Evolutionary conservation across 768 basidiomycete genomes (phyloP), one percentile per base, ranked within the genome.

Genomic region (Strobilomyces confusus): DNA sequence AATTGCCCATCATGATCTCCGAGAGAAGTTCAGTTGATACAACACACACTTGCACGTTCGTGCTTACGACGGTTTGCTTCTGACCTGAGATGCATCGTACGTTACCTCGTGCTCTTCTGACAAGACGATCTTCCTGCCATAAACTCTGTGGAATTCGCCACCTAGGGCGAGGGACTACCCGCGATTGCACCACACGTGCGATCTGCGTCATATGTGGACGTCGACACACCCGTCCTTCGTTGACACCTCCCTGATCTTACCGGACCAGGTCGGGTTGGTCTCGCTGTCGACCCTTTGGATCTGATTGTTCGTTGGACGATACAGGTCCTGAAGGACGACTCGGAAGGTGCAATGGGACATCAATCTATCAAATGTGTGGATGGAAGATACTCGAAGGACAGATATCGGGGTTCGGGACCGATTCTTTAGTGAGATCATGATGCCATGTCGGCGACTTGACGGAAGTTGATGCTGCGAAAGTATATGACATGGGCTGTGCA

Each of bases 141-240:
- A 62, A 75, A 75, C 55, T 73, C 73, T 3, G 69, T 73, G 20
- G 75, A 75, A 34, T 75, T 74, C 57, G 69, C 71, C 2, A 59
- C 65, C 9, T 73, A 72, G 58, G 52, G 54, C 4, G 67, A 77
- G 49, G 63, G 68, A 26, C 59, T 77, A 36, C 53, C 68, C 11
- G 54, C 64, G 26, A 64, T 75, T 34, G 58, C 66, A 4, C 53
- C 66, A 17, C 44, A 14, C 55, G 60, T 23, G 47, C 41, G 30
- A 42, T 57, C 44, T 55, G 57, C 20, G 57, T 59, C 43, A 59
- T 52, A 48, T 19, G 63, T 61, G 20, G 7, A 57, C 49, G n/a
- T n/a, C n/a, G n/a, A 71, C 62, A 9, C 68, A 71, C 59, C 65
- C 66, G 19, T 66, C 69, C 32, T 72, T 72, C 58, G 65, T 67